These are phyloP conservation scores for Fusarium transvaalense DNA, from an alignment of 2,329 filamentous ascomycete species.

Conservation along the genomic window DNA sequence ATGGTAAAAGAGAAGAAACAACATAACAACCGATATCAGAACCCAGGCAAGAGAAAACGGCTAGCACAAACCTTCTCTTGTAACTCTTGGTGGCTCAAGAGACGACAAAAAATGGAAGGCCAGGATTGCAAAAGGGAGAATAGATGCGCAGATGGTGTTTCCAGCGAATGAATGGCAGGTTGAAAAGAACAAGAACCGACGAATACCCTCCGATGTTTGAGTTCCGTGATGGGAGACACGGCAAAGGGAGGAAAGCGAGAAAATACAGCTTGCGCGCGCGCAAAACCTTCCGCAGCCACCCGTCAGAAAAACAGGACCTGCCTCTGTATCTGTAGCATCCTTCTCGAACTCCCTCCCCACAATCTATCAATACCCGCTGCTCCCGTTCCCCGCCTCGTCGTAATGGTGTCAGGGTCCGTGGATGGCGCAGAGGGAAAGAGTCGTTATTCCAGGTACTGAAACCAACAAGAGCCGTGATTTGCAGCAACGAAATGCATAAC, in stretches of 20 bases:
- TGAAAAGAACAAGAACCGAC: slow-evolving; percentile 26
- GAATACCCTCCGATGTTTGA: slow-evolving; percentile 17
- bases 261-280: slow-evolving; percentile 43
- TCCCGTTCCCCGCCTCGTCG: slow-evolving; percentile 19
- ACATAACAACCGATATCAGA: slow-evolving; percentile 35
- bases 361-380: slow-evolving; percentile 16
- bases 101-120: slow-evolving; percentile 1
- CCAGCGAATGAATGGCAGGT: slow-evolving; percentile 11
- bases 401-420: slow-evolving; percentile 18
- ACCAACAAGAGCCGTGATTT: slow-evolving; percentile 29
- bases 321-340: slow-evolving; percentile 28
- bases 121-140: slow-evolving; percentile 18
- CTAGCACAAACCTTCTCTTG: slow-evolving; percentile 2
- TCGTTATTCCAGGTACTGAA: slow-evolving; percentile 40
- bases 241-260: slow-evolving; percentile 28
- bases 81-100: slow-evolving; percentile 9
- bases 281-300: slow-evolving; percentile 32
- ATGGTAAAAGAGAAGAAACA: slow-evolving; percentile 39
- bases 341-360: slow-evolving; percentile 29
- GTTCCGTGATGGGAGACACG: slow-evolving; percentile 10
- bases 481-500: slow-evolving; percentile 47
- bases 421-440: slow-evolving; percentile 23
- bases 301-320: slow-evolving; percentile 33
- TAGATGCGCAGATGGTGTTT: slow-evolving; percentile 9
- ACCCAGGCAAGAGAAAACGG: slow-evolving; percentile 34